These are phyloP conservation scores for Boletus coccyginus DNA, from an alignment of 768 basidiomycete genomes.

Conservation along the genomic window DNA sequence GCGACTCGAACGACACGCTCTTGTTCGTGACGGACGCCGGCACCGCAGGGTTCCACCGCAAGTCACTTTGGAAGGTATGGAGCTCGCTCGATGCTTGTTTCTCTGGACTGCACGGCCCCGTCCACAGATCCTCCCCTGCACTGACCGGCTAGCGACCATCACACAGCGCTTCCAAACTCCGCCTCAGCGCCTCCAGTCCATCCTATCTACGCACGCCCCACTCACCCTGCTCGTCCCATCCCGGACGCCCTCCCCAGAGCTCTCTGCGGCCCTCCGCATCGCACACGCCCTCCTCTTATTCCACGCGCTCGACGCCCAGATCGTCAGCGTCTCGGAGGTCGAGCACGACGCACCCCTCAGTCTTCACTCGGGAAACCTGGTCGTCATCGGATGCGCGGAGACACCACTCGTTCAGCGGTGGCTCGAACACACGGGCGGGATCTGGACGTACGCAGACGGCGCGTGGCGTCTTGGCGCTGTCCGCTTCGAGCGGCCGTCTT, in stretches of 20 bases:
- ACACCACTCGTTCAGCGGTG: conserved; percentile 33
- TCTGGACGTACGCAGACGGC: conserved; percentile 21
- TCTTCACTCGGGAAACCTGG: conserved; percentile 45
- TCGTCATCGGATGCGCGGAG: conserved; percentile 51
- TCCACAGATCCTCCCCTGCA: conserved; percentile 6
- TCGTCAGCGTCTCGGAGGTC: conserved; percentile 41
- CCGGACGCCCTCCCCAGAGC: conserved; percentile 29
- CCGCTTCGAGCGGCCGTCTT: conserved; percentile 21
- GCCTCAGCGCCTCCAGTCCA: conserved; percentile 54
- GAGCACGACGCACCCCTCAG: conserved; percentile 10
- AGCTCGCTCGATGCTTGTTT: no score
- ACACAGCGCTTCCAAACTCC: conserved; percentile 4
- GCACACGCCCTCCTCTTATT: conserved; percentile 66
- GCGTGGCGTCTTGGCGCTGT: conserved; percentile 11
- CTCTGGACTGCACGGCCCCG: neutral
- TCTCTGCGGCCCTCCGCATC: conserved; percentile 60
- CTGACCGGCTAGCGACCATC: neutral
- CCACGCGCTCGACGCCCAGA: conserved; percentile 66
- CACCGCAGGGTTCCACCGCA: neutral
- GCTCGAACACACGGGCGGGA: conserved; percentile 23
- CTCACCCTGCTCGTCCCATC: conserved; percentile 57
- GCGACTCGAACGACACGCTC: neutral
- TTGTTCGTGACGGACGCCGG: conserved; percentile 10
- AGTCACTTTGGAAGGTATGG: conserved; percentile 24
- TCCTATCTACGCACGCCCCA: conserved; percentile 54